phyloP scores from a whole-genome alignment of 208 protist genomes.

The Vickermania ingenoplastis region DNA sequence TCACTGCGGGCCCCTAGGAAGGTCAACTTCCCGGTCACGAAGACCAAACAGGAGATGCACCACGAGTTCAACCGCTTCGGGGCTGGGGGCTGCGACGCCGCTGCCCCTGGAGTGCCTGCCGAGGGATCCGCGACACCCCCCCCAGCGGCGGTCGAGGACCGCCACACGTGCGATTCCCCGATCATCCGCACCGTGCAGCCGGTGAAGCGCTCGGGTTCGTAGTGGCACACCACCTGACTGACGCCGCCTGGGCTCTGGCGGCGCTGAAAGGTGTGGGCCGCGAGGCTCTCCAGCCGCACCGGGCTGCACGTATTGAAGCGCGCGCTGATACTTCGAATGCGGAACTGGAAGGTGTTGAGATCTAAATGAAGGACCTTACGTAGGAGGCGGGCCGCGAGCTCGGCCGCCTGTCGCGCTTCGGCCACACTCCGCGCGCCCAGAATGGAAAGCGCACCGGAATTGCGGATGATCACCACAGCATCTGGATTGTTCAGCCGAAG shows the following conservation, averaged over 20 bases:
- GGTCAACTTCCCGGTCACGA: constrained; percentile 79
- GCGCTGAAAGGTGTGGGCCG: constrained; percentile 28
- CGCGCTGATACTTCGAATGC: constrained; percentile 70
- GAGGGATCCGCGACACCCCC: neutral
- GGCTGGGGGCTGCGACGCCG: neutral
- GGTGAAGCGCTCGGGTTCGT: constrained; percentile 80
- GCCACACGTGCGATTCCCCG: constrained; percentile 23
- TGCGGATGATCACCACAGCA: constrained; percentile 67
- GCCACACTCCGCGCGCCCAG: constrained; percentile 66
- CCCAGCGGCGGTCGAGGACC: neutral
- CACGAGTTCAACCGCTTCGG: constrained; percentile 32
- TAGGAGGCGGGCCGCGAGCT: constrained; percentile 80
- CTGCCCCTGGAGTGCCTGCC: neutral
- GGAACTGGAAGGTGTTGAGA: constrained; percentile 64
- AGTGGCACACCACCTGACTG: constrained; percentile 45
- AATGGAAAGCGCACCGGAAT: constrained; percentile 64
- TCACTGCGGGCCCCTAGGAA: constrained; percentile 70
- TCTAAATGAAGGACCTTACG: constrained; percentile 62
- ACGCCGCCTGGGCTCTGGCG: constrained; percentile 15
- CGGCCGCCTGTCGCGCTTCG: constrained; percentile 69
- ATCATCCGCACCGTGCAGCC: constrained; percentile 62
- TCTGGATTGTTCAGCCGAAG: constrained; percentile 77
- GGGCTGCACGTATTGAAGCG: constrained; percentile 81
- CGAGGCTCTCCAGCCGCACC: constrained; percentile 61
- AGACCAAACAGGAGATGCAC: constrained; percentile 64